phyloP scores from a whole-genome alignment of 2,329 filamentous ascomycete species.

The Lomentospora prolificans region DNA sequence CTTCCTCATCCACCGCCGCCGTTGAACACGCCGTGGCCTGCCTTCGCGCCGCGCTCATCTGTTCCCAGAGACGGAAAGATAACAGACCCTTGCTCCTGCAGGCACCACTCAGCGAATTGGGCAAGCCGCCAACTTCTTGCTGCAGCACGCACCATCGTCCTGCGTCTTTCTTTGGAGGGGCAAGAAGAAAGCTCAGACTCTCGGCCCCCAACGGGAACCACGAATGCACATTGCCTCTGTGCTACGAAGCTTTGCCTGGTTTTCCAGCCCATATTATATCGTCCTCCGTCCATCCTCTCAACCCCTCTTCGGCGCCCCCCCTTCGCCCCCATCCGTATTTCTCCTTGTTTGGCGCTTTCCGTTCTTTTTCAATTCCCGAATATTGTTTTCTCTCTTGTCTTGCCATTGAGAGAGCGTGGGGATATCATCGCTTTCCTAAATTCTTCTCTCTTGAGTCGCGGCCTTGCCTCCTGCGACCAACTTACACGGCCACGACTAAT shows the following conservation, averaged over 20 bases:
- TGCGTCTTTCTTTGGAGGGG: not conserved
- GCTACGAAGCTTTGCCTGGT: not conserved
- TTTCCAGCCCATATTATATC: conserved; percentile 1
- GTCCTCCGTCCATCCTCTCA: conserved; percentile 1
- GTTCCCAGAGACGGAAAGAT: not conserved
- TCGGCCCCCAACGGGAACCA: conserved; percentile 2
- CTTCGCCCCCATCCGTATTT: not conserved
- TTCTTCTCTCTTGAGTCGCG: not conserved
- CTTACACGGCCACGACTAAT: not conserved
- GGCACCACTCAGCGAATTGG: not conserved
- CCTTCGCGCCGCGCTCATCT: not conserved
- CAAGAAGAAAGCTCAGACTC: not conserved
- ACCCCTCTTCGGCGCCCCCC: not conserved
- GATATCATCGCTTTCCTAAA: not conserved
- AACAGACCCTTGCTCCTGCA: not conserved
- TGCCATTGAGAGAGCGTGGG: not conserved
- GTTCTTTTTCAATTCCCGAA: not conserved
- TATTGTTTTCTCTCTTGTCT: not conserved
- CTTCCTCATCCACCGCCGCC: not conserved
- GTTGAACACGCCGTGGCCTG: not conserved
- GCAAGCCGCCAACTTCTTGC: not conserved
- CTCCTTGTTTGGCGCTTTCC: not conserved
- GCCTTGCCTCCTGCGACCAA: not conserved
- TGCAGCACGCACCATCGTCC: not conserved
- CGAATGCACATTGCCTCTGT: not conserved